phyloP scores from a whole-genome alignment of 2,329 filamentous ascomycete species.

The Talaromyces amestolkiae region DNA sequence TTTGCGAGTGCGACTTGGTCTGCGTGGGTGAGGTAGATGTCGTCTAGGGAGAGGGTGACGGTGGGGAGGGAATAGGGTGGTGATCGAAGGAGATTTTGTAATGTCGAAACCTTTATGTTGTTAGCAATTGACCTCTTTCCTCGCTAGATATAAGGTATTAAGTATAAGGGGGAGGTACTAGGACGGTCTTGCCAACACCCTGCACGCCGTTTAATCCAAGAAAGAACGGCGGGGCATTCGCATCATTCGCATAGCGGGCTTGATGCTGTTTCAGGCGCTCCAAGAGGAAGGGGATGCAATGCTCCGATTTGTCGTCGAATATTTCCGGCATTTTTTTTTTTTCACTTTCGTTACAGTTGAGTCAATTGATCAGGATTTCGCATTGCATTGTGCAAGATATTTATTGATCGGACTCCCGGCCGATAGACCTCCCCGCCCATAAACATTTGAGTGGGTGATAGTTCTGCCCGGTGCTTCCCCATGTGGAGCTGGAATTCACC shows the following conservation, averaged over 20 bases:
- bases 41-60: constrained; percentile 78
- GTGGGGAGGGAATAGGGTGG: constrained; percentile 60
- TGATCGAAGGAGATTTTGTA: constrained; percentile 61
- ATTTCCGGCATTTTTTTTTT: constrained; percentile 49
- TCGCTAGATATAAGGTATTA: background rate
- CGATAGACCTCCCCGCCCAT: constrained; percentile 1
- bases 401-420: background rate
- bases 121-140: background rate
- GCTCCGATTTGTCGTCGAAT: constrained; percentile 72
- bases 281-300: constrained; percentile 76
- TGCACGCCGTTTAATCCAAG: constrained; percentile 89
- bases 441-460: background rate
- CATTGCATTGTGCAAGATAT: background rate
- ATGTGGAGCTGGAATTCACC: background rate
- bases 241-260: constrained; percentile 35
- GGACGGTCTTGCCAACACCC: constrained; percentile 87
- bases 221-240: constrained; percentile 65
- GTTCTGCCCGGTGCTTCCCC: constrained; percentile 8
- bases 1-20: constrained; percentile 65
- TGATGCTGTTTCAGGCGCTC: constrained; percentile 56
- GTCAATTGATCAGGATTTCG: background rate
- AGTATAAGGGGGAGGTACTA: constrained; percentile 52
- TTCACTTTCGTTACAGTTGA: background rate
- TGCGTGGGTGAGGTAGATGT: constrained; percentile 76
- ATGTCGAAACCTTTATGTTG: constrained; percentile 53